phyloP scores from a whole-genome alignment of 2,329 filamentous ascomycete genomes.

The Sporothrix sp. region DNA sequence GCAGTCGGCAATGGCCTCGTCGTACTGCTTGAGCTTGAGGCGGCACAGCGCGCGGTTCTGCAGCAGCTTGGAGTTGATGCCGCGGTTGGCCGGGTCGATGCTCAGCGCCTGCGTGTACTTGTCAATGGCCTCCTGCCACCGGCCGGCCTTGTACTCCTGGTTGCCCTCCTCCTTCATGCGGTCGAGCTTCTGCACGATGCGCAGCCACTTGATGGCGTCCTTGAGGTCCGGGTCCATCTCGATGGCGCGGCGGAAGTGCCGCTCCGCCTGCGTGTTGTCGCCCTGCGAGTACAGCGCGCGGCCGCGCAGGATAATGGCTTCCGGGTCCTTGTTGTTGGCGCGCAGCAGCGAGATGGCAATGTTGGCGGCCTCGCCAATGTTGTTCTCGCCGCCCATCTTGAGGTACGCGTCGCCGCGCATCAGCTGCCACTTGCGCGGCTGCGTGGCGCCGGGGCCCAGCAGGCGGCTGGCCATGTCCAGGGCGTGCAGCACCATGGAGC shows the following conservation, averaged over 20 bases:
- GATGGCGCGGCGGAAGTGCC: slow-evolving; percentile 83
- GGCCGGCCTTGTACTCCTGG: slow-evolving; percentile 73
- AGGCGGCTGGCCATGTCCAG: slow-evolving; percentile 81
- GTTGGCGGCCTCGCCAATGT: slow-evolving; percentile 83
- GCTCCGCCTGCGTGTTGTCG: slow-evolving; percentile 89
- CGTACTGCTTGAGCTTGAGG: slow-evolving; percentile 74
- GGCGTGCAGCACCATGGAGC: slow-evolving; percentile 86
- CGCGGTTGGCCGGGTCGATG: slow-evolving; percentile 79
- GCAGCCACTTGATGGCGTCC: slow-evolving; percentile 78
- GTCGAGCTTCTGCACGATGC: slow-evolving; percentile 84
- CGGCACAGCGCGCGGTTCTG: slow-evolving; percentile 87
- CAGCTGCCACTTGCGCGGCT: slow-evolving; percentile 86
- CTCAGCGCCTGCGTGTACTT: slow-evolving; percentile 76
- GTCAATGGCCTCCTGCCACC: slow-evolving; percentile 70
- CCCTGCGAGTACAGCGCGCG: slow-evolving; percentile 82
- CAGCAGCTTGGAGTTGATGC: slow-evolving; percentile 87
- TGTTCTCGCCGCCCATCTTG: slow-evolving; percentile 84
- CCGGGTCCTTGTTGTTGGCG: slow-evolving; percentile 81
- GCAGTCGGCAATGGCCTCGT: slow-evolving; percentile 74
- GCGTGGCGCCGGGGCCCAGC: slow-evolving; percentile 63
- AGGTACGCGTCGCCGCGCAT: slow-evolving; percentile 87
- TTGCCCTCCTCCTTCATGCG: slow-evolving; percentile 94
- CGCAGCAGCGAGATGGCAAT: slow-evolving; percentile 82
- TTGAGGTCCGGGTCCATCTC: slow-evolving; percentile 87
- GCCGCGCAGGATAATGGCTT: slow-evolving; percentile 82